Conservation (phyloP, 1,139 yeast genomes). For the Lodderomyces parapsilosis region DNA sequence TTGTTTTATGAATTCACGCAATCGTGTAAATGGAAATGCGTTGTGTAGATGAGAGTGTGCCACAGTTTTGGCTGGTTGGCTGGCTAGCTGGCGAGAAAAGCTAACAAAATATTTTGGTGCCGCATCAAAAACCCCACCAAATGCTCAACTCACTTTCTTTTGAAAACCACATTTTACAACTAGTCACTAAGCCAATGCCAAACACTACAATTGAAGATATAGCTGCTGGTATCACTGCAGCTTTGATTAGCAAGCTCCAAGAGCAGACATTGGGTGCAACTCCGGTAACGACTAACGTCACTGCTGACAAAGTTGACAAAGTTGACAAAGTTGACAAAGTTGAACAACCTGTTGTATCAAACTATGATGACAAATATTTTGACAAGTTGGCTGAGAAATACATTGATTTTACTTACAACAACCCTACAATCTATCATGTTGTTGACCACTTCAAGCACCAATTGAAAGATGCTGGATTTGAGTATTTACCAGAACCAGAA, state of each 20-base stretch:
- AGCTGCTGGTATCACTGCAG: conserved; percentile 7
- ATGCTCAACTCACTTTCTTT: too few species aligned
- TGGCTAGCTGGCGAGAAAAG: too few species aligned
- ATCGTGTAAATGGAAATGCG: too few species aligned
- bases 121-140: too few species aligned
- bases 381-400: conserved; percentile 35
- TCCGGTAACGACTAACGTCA: too few species aligned
- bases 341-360: conserved; percentile 1
- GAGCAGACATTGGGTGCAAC: not conserved
- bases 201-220: conserved; percentile 8
- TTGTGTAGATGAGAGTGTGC: too few species aligned
- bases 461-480: conserved; percentile 31
- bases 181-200: not conserved
- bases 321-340: too few species aligned
- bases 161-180: too few species aligned
- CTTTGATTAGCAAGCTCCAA: conserved; percentile 9
- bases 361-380: conserved; percentile 24
- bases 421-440: conserved; percentile 46
- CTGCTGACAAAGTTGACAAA: too few species aligned
- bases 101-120: too few species aligned
- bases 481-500: conserved; percentile 26
- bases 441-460: conserved; percentile 26
- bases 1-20: too few species aligned
- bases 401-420: conserved; percentile 36
- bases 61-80: too few species aligned